Percentiles rank a stretch among this genome's conserved stretches.
phyloP scores from a whole-genome alignment of 495 filamentous ascomycete species.

The Talaromyces stipitatus region DNA sequence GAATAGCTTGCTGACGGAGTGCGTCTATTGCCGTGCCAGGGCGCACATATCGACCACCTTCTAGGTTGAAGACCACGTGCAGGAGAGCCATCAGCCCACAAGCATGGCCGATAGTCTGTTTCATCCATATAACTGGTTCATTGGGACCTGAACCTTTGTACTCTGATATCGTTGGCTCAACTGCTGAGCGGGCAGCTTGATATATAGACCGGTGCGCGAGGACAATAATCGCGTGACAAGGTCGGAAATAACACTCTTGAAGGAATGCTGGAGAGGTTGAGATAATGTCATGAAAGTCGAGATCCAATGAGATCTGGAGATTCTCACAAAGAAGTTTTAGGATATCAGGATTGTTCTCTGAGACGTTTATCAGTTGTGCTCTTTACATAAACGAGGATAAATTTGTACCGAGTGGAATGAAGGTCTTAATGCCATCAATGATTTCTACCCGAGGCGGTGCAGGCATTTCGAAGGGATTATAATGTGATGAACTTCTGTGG shows the following conservation, averaged over 20 bases:
- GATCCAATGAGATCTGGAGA: slow-evolving; percentile 40
- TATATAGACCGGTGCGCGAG: slow-evolving; percentile 45
- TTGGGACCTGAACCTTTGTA: slow-evolving; percentile 42
- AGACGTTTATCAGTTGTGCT: neutral
- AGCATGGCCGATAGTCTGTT: slow-evolving; percentile 58
- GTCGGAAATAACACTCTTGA: slow-evolving; percentile 48
- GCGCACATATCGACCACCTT: slow-evolving; percentile 28
- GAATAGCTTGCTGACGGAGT: slow-evolving; percentile 19
- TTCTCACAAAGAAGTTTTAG: slow-evolving; percentile 45
- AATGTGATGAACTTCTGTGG: neutral
- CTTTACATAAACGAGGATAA: neutral
- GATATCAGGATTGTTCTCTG: slow-evolving; percentile 60
- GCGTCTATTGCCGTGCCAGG: slow-evolving; percentile 21
- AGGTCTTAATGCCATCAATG: slow-evolving; percentile 26
- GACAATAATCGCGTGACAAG: slow-evolving; percentile 49
- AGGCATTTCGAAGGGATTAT: slow-evolving; percentile 6
- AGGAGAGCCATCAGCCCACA: slow-evolving; percentile 59
- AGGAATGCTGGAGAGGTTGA: slow-evolving; percentile 47
- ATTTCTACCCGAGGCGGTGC: slow-evolving; percentile 33
- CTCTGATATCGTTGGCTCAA: slow-evolving; percentile 23
- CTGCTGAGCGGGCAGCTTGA: slow-evolving; percentile 20
- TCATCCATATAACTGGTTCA: slow-evolving; percentile 56
- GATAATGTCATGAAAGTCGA: slow-evolving; percentile 54
- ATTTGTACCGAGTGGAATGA: slow-evolving; percentile 30
- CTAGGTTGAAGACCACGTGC: slow-evolving; percentile 48